Evolutionary conservation across 2,329 filamentous ascomycete genomes (phyloP), one percentile per base, ranked within the genome.

Genomic region (Sporothrix phasma): DNA sequence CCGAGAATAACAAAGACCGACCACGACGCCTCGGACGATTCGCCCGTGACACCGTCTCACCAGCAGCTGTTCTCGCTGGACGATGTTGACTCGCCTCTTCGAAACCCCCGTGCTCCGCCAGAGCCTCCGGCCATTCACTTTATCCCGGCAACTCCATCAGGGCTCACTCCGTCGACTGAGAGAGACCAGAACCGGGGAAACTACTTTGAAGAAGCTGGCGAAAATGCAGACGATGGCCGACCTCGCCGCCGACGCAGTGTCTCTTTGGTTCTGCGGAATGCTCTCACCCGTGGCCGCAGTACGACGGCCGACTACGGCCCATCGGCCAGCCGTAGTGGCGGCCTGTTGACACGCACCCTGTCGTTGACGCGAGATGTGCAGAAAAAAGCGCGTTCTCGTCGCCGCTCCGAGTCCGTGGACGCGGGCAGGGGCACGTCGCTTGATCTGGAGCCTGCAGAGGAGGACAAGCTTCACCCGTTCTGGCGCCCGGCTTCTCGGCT

Each of bases 101-200:
- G 83, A 63, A 87, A 88, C 67, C 84, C 84, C 15, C 80, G 84
- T 54, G 77, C 76, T n/a, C 83, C 84, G 5, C 84, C 84, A 4
- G 39, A 79, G 66, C 82, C 80, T 6, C 79, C 78, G 10, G 74
- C 73, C 1, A 80, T 87, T 68, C 80, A 84, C 64, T 84, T 87
- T 66, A 87, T 84, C 39, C 84, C 84, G 0, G 84, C 84, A 29
- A 87, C 84, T 0, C 84, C 84, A 3, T 85, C 83, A 1, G 84
- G 81, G 1, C 70, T 81, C 49, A 86, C 84, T 1, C 83, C 84
- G 10, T 75, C 79, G 1, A 70, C 77, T 2, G 83, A 86, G 67
- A 80, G 78, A 69, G 75, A 80, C 63, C 76, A 76, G 26, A 79
- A 79, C 68, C 72, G 83, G 24, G 83, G 83, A 0, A 84, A 82